phyloP scores from a whole-genome alignment of 192 early-diverging fungal species.

The Linnemannia zychae region DNA sequence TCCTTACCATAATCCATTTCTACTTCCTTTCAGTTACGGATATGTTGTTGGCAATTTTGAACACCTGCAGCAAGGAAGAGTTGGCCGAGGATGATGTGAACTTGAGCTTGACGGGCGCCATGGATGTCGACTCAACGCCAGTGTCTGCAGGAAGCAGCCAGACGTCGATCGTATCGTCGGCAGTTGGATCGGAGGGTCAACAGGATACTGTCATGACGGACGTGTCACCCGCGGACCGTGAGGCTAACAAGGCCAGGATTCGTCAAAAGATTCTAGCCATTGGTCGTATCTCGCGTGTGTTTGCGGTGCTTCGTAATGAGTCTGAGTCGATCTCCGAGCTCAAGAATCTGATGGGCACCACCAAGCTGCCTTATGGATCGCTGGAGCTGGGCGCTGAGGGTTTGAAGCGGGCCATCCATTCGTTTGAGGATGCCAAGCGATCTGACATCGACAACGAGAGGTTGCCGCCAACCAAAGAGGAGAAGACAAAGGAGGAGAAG shows the following conservation, averaged over 20 bases:
- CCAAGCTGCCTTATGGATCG: slow-evolving; percentile 86
- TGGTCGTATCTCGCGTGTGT: slow-evolving; percentile 91
- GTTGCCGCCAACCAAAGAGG: slow-evolving; percentile 81
- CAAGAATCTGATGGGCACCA: slow-evolving; percentile 89
- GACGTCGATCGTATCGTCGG: slow-evolving; percentile 10
- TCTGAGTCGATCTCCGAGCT: slow-evolving; percentile 94
- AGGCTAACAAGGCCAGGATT: slow-evolving; percentile 32
- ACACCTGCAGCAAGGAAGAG: slow-evolving; percentile 97
- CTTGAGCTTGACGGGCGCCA: slow-evolving; percentile 32
- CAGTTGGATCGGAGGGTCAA: background rate
- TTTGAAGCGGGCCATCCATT: slow-evolving; percentile 89
- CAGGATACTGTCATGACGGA: slow-evolving; percentile 40
- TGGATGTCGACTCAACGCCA: slow-evolving; percentile 43
- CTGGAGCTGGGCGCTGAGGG: slow-evolving; percentile 93
- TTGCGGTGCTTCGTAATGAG: slow-evolving; percentile 92
- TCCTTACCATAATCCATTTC: background rate
- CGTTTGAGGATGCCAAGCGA: slow-evolving; percentile 93
- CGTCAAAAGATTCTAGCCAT: slow-evolving; percentile 90
- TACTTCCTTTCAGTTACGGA: slow-evolving; percentile 81
- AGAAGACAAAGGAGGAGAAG: slow-evolving; percentile 56
- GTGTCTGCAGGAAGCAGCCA: slow-evolving; percentile 21
- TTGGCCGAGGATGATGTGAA: slow-evolving; percentile 73
- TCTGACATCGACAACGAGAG: slow-evolving; percentile 95
- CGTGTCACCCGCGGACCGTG: slow-evolving; percentile 18
- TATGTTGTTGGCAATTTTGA: slow-evolving; percentile 95